Base-by-base conservation (phyloP, 177 flowering plant genomes). In the Vitis hybrid region DNA sequence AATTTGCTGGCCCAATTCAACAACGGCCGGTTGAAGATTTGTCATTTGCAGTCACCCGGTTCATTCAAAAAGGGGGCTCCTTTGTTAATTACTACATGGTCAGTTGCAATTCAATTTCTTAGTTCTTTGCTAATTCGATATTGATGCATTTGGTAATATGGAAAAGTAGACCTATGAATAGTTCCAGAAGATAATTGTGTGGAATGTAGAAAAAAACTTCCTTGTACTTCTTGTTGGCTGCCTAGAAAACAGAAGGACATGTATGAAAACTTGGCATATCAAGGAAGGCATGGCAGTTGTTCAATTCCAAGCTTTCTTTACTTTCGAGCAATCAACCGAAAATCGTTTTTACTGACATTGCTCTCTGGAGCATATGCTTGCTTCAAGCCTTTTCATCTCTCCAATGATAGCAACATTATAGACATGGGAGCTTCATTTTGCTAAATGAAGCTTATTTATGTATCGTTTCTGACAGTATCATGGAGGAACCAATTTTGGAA, bases 401-500 rank as follows among this genome's bases (percentile, higher is more conserved):
- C 23, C 18, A 54, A 54, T 54, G 6, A 17, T 15, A 14, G 17
- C 15, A 54, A 17, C 56, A 54, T 40, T 40, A 54, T 54, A 54
- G 6, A 13, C 17, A 13, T 54, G 56, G 17, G 17, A 14, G 4
- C 56, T 54, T 54, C 15, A 12, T 54, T 54, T 14, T 54, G 8
- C 56, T 61, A 61, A 61, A 13, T 52, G 26, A 32, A 52, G 17
- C 19, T 54, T 14, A 21, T 51, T 1, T 1, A 48, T 49, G 49
- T 18, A 26, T 15, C 45, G 1, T 9, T 72, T 64, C 58, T 23
- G 9, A 62, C 82, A 86, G 90, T 86, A 86, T 54, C 86, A 86
- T 67, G 90, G 90, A 52, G 90, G 90, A 58, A 86, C 90, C 15
- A 86, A 86, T 66, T 86, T 86, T 76, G 90, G 84, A 30, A 76